phyloP scores from a whole-genome alignment of 1,284 basidiomycete species.

The Thelephora terrestris region DNA sequence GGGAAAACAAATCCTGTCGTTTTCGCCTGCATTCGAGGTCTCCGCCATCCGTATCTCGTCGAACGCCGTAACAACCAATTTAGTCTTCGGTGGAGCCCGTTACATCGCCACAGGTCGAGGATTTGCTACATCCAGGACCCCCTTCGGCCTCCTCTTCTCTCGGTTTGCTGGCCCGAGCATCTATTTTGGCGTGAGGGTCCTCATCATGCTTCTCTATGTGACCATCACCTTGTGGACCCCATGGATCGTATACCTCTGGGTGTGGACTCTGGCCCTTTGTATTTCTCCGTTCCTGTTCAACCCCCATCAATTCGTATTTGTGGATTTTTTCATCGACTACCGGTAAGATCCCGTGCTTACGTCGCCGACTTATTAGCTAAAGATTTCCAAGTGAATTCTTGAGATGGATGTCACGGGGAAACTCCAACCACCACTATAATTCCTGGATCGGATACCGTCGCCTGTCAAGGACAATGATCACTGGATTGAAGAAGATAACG shows the following conservation, averaged over 20 bases:
- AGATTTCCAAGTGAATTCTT: slow-evolving; percentile 66
- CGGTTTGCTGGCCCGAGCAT: slow-evolving; percentile 95
- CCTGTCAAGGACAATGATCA: slow-evolving; percentile 89
- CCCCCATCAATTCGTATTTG: slow-evolving; percentile 91
- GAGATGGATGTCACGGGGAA: slow-evolving; percentile 95
- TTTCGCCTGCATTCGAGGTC: slow-evolving; percentile 90
- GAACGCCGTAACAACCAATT: slow-evolving; percentile 88
- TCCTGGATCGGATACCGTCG: slow-evolving; percentile 98
- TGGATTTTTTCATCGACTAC: slow-evolving; percentile 95
- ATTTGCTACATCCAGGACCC: slow-evolving; percentile 88
- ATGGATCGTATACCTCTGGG: slow-evolving; percentile 94
- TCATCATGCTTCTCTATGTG: slow-evolving; percentile 86
- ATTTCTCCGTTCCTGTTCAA: slow-evolving; percentile 94
- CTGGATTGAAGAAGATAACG: slow-evolving; percentile 95
- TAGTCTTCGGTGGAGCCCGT: slow-evolving; percentile 91
- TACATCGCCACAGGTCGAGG: slow-evolving; percentile 99
- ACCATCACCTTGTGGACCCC: slow-evolving; percentile 84
- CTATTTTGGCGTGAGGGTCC: slow-evolving; percentile 87
- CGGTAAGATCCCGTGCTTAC: slow-evolving; percentile 35
- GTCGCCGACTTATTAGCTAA: slow-evolving; percentile 7
- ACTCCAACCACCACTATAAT: slow-evolving; percentile 92
- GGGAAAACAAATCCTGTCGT: slow-evolving; percentile 83
- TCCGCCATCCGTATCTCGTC: slow-evolving; percentile 96
- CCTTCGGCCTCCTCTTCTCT: slow-evolving; percentile 89
- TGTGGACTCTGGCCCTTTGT: slow-evolving; percentile 80